Percentiles rank a stretch among this genome's conserved stretches.
phyloP scores from a whole-genome alignment of 768 basidiomycete species.

The Phaffia australis region DNA sequence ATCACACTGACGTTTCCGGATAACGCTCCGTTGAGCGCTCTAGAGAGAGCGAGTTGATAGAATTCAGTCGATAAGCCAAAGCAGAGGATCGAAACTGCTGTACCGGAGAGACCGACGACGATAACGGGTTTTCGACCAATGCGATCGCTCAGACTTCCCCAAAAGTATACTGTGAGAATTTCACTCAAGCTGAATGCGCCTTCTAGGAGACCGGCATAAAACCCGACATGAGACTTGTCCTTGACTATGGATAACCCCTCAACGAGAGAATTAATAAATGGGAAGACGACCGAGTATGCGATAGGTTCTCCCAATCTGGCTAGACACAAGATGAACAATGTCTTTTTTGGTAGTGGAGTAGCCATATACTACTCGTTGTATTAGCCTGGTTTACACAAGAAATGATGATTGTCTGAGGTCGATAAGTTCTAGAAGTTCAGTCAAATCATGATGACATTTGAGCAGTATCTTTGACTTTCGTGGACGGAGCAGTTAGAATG shows the following conservation, averaged over 20 bases:
- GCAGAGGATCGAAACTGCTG: neutral
- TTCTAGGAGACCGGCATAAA: slow-evolving; percentile 10
- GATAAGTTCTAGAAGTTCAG: too few relatives aligned
- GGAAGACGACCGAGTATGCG: slow-evolving; percentile 12
- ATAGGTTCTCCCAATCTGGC: neutral
- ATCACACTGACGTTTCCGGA: slow-evolving; percentile 10
- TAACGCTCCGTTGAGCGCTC: slow-evolving; percentile 12
- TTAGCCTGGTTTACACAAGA: too few relatives aligned
- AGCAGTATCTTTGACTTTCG: too few relatives aligned
- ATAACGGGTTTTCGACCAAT: slow-evolving; percentile 6
- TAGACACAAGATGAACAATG: too few relatives aligned
- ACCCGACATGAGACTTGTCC: neutral
- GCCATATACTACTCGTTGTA: too few relatives aligned
- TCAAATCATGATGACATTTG: too few relatives aligned
- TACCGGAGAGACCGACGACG: slow-evolving; percentile 8
- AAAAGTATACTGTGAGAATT: slow-evolving; percentile 8
- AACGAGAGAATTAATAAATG: slow-evolving; percentile 9
- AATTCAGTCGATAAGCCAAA: slow-evolving; percentile 4
- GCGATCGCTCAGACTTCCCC: slow-evolving; percentile 3
- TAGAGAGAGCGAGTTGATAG: neutral
- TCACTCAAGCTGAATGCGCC: slow-evolving; percentile 9
- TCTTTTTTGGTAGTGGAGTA: too few relatives aligned
- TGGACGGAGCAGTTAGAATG: too few relatives aligned
- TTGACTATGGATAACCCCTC: neutral
- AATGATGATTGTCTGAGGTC: too few relatives aligned